Base-by-base conservation (phyloP, 441 rosid species). In the Bruguiera hainesii region DNA sequence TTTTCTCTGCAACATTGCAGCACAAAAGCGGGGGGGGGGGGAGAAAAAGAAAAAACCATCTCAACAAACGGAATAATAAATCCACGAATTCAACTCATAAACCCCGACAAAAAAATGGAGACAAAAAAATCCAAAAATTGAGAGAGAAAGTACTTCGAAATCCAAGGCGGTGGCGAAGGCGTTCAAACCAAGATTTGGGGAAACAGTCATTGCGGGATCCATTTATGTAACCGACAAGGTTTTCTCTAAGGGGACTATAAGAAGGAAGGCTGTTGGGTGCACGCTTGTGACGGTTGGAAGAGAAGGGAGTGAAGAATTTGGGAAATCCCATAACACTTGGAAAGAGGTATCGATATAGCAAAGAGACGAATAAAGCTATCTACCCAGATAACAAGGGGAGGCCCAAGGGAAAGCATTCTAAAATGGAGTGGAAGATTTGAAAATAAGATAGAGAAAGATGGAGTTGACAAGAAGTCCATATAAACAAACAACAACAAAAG, bases 291-390 rank as follows among this genome's bases (percentile, higher is more conserved):
- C 51, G 35, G 15, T 58, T 20, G 18, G 70, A 67, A 50, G 64
- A 57, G 75, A 79, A 73, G 57, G 79, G n/a, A 16, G 84, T 70
- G 55, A 76, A 57, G 66, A 78, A 20, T 52, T 71, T 69, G 72
- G 64, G 74, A 39, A 69, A 69, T 30, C 76, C 83, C 92, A 87
- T 87, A 49, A 65, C 72, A 64, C 64, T 66, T 70, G 67, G 39
- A 21, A 20, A 51, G 18, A 42, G 15, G 8, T 20, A 19, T 19
- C n/a, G 21, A 21, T 7, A 30, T 5, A 50, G 33, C 11, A 28
- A 60, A 59, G 64, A 5, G 37, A 42, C 6, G 31, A 76, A 25
- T 11, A 56, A 28, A 53, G 57, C 49, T 61, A 61, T 21, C 57
- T 7, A 65, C 19, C 58, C 15, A 55, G 10, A 5, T 21, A 4